phyloP scores from a whole-genome alignment of 2,329 filamentous ascomycete species.

The Elsinoe ampelina region DNA sequence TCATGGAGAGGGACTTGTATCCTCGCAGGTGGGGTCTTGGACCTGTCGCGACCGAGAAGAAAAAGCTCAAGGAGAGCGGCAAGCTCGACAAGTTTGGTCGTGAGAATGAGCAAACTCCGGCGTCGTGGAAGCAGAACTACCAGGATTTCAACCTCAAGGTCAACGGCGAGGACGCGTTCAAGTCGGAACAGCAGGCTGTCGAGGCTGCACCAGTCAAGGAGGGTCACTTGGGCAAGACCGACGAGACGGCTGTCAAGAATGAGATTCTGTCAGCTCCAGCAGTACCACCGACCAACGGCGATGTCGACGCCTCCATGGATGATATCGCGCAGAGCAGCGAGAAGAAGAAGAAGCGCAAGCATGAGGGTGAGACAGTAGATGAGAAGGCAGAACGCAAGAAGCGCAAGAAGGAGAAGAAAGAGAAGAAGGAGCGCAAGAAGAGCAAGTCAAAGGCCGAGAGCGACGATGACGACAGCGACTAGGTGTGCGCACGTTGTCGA shows the following conservation, averaged over 20 bases:
- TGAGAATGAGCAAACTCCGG: slow-evolving; percentile 82
- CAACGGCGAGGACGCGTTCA: slow-evolving; percentile 22
- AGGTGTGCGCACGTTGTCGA: slow-evolving; percentile 6
- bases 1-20: slow-evolving; percentile 99
- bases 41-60: slow-evolving; percentile 90
- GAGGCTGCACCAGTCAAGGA: slow-evolving; percentile 29
- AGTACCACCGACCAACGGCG: slow-evolving; percentile 25
- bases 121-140: slow-evolving; percentile 88
- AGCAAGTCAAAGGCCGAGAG: slow-evolving; percentile 36
- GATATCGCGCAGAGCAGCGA: slow-evolving; percentile 18
- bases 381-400: slow-evolving; percentile 43
- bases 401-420: slow-evolving; percentile 76
- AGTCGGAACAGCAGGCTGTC: slow-evolving; percentile 23
- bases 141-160: slow-evolving; percentile 66
- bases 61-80: slow-evolving; percentile 97
- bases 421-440: slow-evolving; percentile 68
- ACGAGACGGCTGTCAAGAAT: slow-evolving; percentile 33
- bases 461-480: slow-evolving; percentile 33
- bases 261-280: slow-evolving; percentile 32
- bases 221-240: slow-evolving; percentile 25
- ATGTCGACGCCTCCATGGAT: slow-evolving; percentile 15
- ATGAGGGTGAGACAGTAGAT: slow-evolving; percentile 37
- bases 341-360: slow-evolving; percentile 41
- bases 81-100: slow-evolving; percentile 98
- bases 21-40: slow-evolving; percentile 94